phyloP scores from a whole-genome alignment of 306 rosid species.

The Malus fusca region DNA sequence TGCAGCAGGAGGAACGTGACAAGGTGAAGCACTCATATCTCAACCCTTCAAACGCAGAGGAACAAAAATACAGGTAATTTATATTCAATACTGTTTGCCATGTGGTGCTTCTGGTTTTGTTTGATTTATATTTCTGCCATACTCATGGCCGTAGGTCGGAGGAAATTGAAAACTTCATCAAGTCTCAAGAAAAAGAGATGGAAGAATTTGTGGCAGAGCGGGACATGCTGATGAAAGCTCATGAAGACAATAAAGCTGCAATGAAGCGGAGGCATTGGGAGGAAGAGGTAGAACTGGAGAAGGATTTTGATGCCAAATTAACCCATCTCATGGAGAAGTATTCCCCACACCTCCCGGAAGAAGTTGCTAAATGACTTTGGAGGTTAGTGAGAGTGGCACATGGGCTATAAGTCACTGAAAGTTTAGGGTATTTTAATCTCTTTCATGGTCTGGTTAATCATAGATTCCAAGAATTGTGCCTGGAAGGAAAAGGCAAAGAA shows the following conservation, averaged over 20 bases:
- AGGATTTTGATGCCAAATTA: conserved; percentile 35
- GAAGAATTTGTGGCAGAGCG: conserved; percentile 44
- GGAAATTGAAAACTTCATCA: conserved; percentile 42
- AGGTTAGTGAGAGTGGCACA: background rate
- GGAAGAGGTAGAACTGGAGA: conserved; percentile 50
- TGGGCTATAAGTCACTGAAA: too few relatives aligned
- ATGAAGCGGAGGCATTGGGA: conserved; percentile 56
- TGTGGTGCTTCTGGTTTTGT: background rate
- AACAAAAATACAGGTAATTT: conserved; percentile 39
- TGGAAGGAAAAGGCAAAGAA: too few relatives aligned
- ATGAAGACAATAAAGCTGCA: conserved; percentile 33
- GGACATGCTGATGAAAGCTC: conserved; percentile 36
- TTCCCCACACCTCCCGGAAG: conserved; percentile 22
- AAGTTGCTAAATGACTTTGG: background rate
- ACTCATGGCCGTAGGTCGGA: conserved; percentile 33
- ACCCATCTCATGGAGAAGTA: conserved; percentile 53
- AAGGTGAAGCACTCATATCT: conserved; percentile 49
- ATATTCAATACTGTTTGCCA: background rate
- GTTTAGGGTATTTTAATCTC: background rate
- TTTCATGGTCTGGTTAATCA: background rate
- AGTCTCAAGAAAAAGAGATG: conserved; percentile 56
- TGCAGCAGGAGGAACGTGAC: conserved; percentile 74
- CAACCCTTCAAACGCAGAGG: conserved; percentile 35
- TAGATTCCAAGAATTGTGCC: too few relatives aligned
- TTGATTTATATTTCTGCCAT: background rate